Conservation (phyloP, 208 protist species). For the Crithidia mellificae region DNA sequence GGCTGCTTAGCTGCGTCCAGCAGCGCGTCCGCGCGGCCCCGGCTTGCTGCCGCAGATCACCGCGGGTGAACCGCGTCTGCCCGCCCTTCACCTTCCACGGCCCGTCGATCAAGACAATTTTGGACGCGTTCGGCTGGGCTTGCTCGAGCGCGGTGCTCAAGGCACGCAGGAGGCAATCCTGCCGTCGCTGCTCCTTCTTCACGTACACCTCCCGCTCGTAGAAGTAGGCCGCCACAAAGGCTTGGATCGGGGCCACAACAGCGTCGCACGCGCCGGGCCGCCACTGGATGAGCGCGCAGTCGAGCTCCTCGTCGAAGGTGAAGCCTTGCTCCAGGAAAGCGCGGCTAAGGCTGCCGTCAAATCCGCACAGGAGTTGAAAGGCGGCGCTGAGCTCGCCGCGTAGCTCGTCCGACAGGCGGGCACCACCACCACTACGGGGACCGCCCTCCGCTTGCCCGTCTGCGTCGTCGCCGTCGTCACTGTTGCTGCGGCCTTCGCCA, state of each 20-base stretch:
- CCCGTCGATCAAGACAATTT: conserved; percentile 65
- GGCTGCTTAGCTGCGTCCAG: conserved; percentile 41
- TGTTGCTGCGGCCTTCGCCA: not conserved
- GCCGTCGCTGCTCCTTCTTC: conserved; percentile 44
- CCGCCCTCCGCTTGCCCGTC: not conserved
- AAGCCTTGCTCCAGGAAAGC: conserved; percentile 74
- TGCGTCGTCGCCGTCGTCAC: conserved; percentile 11
- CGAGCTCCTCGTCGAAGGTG: conserved; percentile 55
- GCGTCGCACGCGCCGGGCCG: conserved; percentile 52
- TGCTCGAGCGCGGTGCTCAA: conserved; percentile 52
- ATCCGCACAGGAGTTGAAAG: conserved; percentile 50
- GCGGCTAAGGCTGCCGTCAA: conserved; percentile 20
- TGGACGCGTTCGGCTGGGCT: conserved; percentile 58
- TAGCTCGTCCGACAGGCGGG: conserved; percentile 24
- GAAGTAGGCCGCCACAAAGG: conserved; percentile 63
- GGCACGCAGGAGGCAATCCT: conserved; percentile 55
- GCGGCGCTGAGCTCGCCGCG: conserved; percentile 37
- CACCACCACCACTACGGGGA: no score
- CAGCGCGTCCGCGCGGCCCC: conserved; percentile 20
- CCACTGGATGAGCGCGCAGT: conserved; percentile 74
- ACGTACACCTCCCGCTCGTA: conserved; percentile 69
- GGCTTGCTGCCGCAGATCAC: conserved; percentile 17
- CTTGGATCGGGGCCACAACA: conserved; percentile 70
- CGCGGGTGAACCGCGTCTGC: conserved; percentile 14
- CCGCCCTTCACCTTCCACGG: conserved; percentile 19